phyloP scores from a whole-genome alignment of 176 grass and related monocot genomes.

The Triticum monococcum region DNA sequence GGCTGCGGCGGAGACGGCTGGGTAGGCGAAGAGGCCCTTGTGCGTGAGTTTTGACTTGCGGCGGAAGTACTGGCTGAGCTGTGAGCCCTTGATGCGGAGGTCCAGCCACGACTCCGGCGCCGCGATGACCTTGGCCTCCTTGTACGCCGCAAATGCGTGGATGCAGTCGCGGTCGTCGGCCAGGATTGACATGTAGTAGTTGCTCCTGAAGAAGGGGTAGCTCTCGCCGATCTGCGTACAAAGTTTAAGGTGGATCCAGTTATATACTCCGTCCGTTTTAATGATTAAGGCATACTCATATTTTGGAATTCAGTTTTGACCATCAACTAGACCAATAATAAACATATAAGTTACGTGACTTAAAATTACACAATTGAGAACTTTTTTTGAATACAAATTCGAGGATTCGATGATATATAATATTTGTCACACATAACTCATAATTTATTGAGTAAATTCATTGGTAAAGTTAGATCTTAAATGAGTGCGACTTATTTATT shows the following conservation, averaged over 20 bases:
- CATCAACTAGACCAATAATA: too few relatives aligned
- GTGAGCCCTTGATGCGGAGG: slow-evolving; percentile 74
- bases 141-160: slow-evolving; percentile 59
- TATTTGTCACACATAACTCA: too few relatives aligned
- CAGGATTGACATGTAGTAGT: slow-evolving; percentile 73
- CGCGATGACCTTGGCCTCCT: slow-evolving; percentile 61
- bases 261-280: too few relatives aligned
- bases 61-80: slow-evolving; percentile 79
- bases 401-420: too few relatives aligned
- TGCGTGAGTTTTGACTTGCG: slow-evolving; percentile 70
- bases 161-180: slow-evolving; percentile 40
- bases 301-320: too few relatives aligned
- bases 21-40: slow-evolving; percentile 82
- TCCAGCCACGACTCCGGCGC: slow-evolving; percentile 71
- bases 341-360: too few relatives aligned
- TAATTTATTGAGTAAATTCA: too few relatives aligned
- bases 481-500: too few relatives aligned
- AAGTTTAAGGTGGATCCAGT: background rate
- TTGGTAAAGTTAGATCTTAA: too few relatives aligned
- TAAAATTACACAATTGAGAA: too few relatives aligned
- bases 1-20: background rate
- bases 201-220: slow-evolving; percentile 73
- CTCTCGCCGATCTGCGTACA: slow-evolving; percentile 42
- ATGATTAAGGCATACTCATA: too few relatives aligned
- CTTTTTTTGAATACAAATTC: too few relatives aligned